Conservation (phyloP, 1,284 basidiomycete genomes). For the Irpex sp. region DNA sequence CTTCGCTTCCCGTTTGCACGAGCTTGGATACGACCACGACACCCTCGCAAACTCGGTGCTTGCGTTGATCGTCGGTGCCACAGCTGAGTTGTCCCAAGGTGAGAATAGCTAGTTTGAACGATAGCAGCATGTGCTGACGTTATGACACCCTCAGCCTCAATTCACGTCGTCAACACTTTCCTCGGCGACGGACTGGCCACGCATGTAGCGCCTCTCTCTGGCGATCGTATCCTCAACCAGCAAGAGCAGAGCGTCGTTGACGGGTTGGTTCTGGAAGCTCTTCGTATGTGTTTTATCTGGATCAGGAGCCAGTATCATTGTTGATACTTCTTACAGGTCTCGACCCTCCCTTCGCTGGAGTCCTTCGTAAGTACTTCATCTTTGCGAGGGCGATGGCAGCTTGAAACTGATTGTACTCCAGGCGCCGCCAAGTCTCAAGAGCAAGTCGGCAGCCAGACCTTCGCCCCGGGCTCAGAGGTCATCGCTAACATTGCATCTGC, state of each 20-base stretch:
- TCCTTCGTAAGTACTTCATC: constrained; percentile 38
- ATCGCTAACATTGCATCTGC: constrained; percentile 59
- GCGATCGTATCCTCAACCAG: constrained; percentile 32
- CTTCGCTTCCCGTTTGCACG: constrained; percentile 50
- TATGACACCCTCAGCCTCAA: constrained; percentile 32
- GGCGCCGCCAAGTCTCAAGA: constrained; percentile 43
- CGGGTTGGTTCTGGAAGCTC: constrained; percentile 58
- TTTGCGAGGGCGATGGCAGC: background rate
- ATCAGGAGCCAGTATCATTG: no score
- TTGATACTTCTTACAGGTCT: no score
- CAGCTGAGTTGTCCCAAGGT: constrained; percentile 68
- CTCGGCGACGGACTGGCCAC: constrained; percentile 41
- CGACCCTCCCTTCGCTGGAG: constrained; percentile 42
- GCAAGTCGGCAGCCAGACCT: constrained; percentile 33
- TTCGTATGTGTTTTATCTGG: no score
- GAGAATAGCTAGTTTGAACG: constrained; percentile 24
- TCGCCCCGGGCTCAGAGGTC: constrained; percentile 44
- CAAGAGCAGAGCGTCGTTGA: constrained; percentile 36
- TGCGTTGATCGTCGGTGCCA: constrained; percentile 62
- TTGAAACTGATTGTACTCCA: constrained; percentile 16
- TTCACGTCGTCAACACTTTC: constrained; percentile 53
- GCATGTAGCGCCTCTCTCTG: constrained; percentile 26
- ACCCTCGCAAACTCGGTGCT: constrained; percentile 63
- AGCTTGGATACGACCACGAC: constrained; percentile 48
- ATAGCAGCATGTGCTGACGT: constrained; percentile 14